Conservation (phyloP, 495 filamentous ascomycete genomes). For the Neurospora intermedia region DNA sequence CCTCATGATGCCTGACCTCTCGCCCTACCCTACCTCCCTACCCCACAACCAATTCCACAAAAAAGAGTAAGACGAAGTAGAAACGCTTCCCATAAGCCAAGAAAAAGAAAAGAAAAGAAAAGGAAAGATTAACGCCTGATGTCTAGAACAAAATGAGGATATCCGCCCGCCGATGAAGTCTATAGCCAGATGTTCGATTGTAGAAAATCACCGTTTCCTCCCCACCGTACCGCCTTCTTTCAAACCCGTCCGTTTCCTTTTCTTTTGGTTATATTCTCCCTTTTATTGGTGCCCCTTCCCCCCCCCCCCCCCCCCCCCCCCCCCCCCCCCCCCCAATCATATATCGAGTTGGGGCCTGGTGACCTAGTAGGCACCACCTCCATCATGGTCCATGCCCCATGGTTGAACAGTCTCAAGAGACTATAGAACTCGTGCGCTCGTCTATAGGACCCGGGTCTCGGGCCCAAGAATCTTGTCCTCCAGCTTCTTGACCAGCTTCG, state of each 20-base stretch:
- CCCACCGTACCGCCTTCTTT: neutral
- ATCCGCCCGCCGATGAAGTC: neutral
- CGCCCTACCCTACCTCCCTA: neutral
- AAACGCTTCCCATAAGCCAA: neutral
- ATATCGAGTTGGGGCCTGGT: neutral
- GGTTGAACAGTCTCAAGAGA: neutral
- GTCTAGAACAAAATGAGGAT: neutral
- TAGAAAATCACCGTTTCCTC: neutral
- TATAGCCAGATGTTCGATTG: neutral
- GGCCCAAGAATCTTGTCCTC: conserved; percentile 53
- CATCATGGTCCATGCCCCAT: neutral
- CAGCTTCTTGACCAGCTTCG: conserved; percentile 71
- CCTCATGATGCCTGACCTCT: neutral
- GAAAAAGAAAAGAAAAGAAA: neutral
- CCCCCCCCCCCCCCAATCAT: neutral
- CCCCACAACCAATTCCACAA: neutral
- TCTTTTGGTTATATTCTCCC: neutral
- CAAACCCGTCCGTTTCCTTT: neutral
- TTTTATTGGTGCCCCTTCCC: neutral
- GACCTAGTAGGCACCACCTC: neutral
- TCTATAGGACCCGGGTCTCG: conserved; percentile 17
- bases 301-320: no score
- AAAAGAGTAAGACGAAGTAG: neutral
- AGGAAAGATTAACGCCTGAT: neutral
- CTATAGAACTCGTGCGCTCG: neutral